phyloP scores from a whole-genome alignment of 768 basidiomycete genomes.

The Rhizopogon sp. region DNA sequence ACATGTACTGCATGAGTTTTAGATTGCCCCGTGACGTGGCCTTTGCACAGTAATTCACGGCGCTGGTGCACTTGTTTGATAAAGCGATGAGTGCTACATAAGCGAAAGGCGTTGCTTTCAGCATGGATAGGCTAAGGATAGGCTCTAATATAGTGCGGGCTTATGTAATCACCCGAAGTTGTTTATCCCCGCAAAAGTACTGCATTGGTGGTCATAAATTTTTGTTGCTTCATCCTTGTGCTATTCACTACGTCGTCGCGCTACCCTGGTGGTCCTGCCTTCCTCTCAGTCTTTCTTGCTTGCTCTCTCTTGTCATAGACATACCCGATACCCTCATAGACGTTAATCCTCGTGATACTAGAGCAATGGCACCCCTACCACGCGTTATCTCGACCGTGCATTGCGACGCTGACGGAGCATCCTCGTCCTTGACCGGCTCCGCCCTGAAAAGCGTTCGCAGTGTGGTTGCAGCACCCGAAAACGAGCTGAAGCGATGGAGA shows the following conservation, averaged over 20 bases:
- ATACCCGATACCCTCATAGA: conserved; percentile 31
- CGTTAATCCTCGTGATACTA: conserved; percentile 16
- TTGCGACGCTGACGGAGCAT: conserved; percentile 40
- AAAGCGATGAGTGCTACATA: not conserved
- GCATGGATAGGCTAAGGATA: not conserved
- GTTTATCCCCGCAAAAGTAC: conserved; percentile 30
- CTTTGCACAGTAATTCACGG: conserved; percentile 16
- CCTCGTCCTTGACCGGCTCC: conserved; percentile 43
- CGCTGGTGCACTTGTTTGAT: not conserved
- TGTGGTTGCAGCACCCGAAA: conserved; percentile 69
- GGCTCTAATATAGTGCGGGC: conserved; percentile 26
- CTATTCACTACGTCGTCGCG: conserved; percentile 5
- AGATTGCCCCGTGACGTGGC: conserved; percentile 49
- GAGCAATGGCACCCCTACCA: conserved; percentile 34
- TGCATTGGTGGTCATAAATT: conserved; percentile 5
- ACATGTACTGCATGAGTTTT: conserved; percentile 98
- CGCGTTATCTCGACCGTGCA: conserved; percentile 46
- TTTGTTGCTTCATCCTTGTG: not conserved
- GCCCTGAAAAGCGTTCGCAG: conserved; percentile 64
- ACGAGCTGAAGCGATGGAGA: conserved; percentile 84
- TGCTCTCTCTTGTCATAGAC: conserved; percentile 18
- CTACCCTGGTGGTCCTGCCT: conserved; percentile 12
- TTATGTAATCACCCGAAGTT: conserved; percentile 21
- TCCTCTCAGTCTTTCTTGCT: conserved; percentile 16
- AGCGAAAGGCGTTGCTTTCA: not conserved